Evolutionary conservation across 2,329 filamentous ascomycete genomes (phyloP).

Genomic region (Fusarium beomiforme): DNA sequence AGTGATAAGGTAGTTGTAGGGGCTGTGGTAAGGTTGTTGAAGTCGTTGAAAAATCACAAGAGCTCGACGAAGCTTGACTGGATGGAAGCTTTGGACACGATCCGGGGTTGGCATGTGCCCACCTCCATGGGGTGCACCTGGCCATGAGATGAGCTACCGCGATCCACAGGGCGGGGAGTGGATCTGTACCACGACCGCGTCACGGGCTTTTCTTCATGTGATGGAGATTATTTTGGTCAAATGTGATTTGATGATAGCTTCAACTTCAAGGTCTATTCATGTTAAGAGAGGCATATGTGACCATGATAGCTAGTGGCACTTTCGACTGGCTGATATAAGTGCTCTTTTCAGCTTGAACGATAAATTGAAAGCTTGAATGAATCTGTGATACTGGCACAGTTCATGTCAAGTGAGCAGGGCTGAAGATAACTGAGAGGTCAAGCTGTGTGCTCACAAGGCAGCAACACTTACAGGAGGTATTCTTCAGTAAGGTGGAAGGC

Average conservation of each 20-base stretch:
- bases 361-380: background rate
- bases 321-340: background rate
- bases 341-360: too few relatives aligned
- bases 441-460: background rate
- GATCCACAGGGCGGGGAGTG: conserved; percentile 33
- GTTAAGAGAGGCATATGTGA: background rate
- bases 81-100: conserved; percentile 22
- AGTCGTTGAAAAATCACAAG: conserved; percentile 4
- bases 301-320: fast-evolving
- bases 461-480: background rate
- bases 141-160: conserved; percentile 31
- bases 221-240: background rate
- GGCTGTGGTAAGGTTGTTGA: background rate
- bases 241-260: background rate
- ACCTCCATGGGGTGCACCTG: conserved; percentile 32
- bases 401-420: background rate
- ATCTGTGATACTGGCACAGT: background rate
- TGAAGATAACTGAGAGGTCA: background rate
- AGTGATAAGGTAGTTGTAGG: background rate
- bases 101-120: conserved; percentile 37
- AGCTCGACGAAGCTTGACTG: conserved; percentile 12
- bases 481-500: background rate
- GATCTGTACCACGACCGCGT: conserved; percentile 19
- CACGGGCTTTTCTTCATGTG: conserved; percentile 34
- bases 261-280: background rate